Conservation (phyloP, 2,329 filamentous ascomycete genomes). For the Peltaster fructicola region DNA sequence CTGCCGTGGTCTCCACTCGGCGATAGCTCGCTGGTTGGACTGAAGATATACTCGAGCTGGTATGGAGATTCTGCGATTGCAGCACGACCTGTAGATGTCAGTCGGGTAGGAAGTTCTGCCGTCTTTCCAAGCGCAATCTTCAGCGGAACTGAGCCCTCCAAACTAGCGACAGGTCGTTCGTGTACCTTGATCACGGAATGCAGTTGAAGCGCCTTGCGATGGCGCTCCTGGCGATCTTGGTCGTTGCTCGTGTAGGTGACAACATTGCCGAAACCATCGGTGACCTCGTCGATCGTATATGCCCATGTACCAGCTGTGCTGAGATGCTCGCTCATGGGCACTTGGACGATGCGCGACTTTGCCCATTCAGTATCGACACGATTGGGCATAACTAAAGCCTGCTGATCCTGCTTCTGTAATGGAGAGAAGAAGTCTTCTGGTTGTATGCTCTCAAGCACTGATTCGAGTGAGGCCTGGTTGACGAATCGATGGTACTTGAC, state of each 20-base stretch:
- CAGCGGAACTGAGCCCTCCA: conserved; percentile 57
- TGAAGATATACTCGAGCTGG: conserved; percentile 66
- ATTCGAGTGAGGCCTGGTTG: conserved; percentile 66
- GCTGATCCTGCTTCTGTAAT: conserved; percentile 38
- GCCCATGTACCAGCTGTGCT: conserved; percentile 63
- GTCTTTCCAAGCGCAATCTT: conserved; percentile 62
- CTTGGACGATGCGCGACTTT: conserved; percentile 51
- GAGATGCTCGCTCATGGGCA: conserved; percentile 83
- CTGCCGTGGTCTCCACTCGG: conserved; percentile 53
- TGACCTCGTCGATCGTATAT: conserved; percentile 81
- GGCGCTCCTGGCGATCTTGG: conserved; percentile 38
- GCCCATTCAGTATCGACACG: conserved; percentile 67
- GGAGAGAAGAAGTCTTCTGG: conserved; percentile 73
- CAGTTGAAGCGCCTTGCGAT: conserved; percentile 35
- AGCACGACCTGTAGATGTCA: conserved; percentile 42
- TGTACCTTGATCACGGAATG: conserved; percentile 70
- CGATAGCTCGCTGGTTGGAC: conserved; percentile 50
- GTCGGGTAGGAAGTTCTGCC: conserved; percentile 52
- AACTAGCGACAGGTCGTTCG: conserved; percentile 58
- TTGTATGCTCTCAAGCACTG: conserved; percentile 84
- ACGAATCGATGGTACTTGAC: conserved; percentile 82
- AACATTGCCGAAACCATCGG: conserved; percentile 76
- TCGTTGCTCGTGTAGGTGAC: conserved; percentile 57
- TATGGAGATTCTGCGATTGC: conserved; percentile 47
- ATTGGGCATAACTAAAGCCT: conserved; percentile 36